Evolutionary conservation across 139 green algal genomes (phyloP).

Genomic region (Ettlia oleoabundans): DNA sequence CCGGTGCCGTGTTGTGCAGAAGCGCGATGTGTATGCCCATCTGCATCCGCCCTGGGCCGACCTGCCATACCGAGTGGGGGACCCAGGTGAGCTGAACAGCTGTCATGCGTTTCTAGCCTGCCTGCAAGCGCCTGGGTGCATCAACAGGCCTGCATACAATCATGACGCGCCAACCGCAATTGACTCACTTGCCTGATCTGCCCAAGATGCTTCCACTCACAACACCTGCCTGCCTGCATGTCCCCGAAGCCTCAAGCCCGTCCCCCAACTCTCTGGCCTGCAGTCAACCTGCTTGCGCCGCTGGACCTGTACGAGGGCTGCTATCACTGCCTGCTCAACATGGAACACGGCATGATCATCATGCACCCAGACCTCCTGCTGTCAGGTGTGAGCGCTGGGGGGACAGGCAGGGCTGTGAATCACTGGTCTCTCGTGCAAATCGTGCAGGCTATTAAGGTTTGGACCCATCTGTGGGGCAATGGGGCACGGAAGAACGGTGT

Average conservation of each 20-base stretch:
- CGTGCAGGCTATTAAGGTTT: too few relatives aligned
- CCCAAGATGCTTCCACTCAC: too few relatives aligned
- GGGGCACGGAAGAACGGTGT: too few relatives aligned
- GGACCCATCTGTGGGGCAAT: too few relatives aligned
- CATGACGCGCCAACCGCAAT: too few relatives aligned
- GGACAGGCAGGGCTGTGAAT: neutral
- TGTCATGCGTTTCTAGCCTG: neutral
- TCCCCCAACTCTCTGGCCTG: neutral
- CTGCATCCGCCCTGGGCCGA: constrained; percentile 66
- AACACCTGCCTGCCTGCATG: too few relatives aligned
- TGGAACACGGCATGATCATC: constrained; percentile 61
- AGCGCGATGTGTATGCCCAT: constrained; percentile 52
- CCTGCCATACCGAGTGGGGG: constrained; percentile 53
- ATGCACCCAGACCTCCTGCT: constrained; percentile 84
- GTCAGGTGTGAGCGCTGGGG: constrained; percentile 48
- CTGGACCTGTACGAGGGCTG: constrained; percentile 37
- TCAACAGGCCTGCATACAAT: too few relatives aligned
- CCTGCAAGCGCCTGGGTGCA: too few relatives aligned
- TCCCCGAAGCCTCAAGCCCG: neutral
- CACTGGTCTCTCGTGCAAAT: constrained; percentile 3
- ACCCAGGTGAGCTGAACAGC: constrained; percentile 24
- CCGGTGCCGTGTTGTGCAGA: too few relatives aligned
- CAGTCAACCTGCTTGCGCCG: constrained; percentile 66
- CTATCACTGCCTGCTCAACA: constrained; percentile 35
- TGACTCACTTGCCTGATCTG: too few relatives aligned